A percentile compares a stretch with the other conserved stretches of the same genome.
phyloP scores from a whole-genome alignment of 2,329 filamentous ascomycete genomes.

The Bimuria novae-zelandiae region DNA sequence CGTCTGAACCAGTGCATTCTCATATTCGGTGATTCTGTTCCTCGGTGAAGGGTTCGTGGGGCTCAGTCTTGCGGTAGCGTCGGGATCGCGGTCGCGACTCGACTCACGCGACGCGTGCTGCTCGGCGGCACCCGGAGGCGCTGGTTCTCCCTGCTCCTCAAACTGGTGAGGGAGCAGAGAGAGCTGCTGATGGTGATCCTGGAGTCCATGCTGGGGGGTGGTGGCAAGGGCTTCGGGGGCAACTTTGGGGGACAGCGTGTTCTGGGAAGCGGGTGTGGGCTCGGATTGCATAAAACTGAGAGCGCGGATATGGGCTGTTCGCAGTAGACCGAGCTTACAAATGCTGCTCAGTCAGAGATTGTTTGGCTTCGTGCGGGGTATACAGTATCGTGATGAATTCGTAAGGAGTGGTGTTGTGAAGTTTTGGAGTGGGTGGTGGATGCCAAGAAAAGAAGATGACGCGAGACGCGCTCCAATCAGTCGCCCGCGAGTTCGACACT shows the following conservation, averaged over 20 bases:
- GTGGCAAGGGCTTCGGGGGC: constrained; percentile 39
- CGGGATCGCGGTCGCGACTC: constrained; percentile 13
- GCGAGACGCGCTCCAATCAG: constrained; percentile 6
- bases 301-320: constrained; percentile 34
- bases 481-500: neutral
- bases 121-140: constrained; percentile 20
- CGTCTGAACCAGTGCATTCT: constrained; percentile 51
- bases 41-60: constrained; percentile 48
- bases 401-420: neutral
- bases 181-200: constrained; percentile 51
- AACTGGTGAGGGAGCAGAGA: constrained; percentile 45
- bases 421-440: constrained; percentile 1
- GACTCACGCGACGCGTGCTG: constrained; percentile 28
- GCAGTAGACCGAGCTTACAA: constrained; percentile 60
- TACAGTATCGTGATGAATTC: constrained; percentile 10
- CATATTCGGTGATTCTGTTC: constrained; percentile 61
- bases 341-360: constrained; percentile 43
- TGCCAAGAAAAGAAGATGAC: constrained; percentile 14
- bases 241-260: constrained; percentile 48
- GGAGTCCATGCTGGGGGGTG: constrained; percentile 64
- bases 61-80: constrained; percentile 37
- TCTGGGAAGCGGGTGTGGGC: constrained; percentile 56
- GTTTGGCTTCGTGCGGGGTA: constrained; percentile 25
- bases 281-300: constrained; percentile 69
- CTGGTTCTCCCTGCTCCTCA: constrained; percentile 39